These are phyloP conservation scores for Nakazawaea laoshanensis DNA, from an alignment of 805 yeast species.

Conservation along the genomic window DNA sequence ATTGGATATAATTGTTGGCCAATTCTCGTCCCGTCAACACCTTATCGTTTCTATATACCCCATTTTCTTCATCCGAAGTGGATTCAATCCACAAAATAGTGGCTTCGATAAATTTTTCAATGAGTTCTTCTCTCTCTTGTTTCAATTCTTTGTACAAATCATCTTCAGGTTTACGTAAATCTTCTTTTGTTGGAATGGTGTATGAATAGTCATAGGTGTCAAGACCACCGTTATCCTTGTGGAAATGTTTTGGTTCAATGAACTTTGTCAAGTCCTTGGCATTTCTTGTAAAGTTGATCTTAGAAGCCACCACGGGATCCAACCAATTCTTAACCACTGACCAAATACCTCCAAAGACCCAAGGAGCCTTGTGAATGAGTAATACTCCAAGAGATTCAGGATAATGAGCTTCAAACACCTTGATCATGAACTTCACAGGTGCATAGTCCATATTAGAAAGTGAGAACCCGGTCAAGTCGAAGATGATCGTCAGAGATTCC, in stretches of 20 bases:
- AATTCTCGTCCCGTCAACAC: constrained; percentile 42
- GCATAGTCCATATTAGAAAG: constrained; percentile 89
- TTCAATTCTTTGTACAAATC: constrained; percentile 36
- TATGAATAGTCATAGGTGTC: constrained; percentile 53
- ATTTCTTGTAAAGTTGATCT: constrained; percentile 75
- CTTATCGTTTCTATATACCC: constrained; percentile 43
- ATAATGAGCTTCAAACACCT: constrained; percentile 90
- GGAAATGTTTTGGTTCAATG: constrained; percentile 53
- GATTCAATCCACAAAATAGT: constrained; percentile 79
- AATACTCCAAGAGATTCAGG: constrained; percentile 88
- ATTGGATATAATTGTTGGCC: constrained; percentile 50
- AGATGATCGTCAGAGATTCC: constrained; percentile 76
- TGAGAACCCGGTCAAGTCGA: constrained; percentile 81
- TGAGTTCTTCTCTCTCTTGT: constrained; percentile 46
- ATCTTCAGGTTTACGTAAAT: constrained; percentile 35
- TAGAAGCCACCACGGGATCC: constrained; percentile 93
- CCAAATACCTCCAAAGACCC: constrained; percentile 96
- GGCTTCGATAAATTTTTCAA: constrained; percentile 45
- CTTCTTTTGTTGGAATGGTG: constrained; percentile 53
- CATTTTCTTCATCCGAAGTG: constrained; percentile 39
- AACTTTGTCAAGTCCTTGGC: constrained; percentile 56
- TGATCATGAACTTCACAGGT: constrained; percentile 83
- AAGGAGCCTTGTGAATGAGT: constrained; percentile 89
- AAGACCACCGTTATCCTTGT: constrained; percentile 69
- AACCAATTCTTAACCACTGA: constrained; percentile 86